Evolutionary conservation across 352 stramenopile species (phyloP).

Genomic region (Pythium graminicola): DNA sequence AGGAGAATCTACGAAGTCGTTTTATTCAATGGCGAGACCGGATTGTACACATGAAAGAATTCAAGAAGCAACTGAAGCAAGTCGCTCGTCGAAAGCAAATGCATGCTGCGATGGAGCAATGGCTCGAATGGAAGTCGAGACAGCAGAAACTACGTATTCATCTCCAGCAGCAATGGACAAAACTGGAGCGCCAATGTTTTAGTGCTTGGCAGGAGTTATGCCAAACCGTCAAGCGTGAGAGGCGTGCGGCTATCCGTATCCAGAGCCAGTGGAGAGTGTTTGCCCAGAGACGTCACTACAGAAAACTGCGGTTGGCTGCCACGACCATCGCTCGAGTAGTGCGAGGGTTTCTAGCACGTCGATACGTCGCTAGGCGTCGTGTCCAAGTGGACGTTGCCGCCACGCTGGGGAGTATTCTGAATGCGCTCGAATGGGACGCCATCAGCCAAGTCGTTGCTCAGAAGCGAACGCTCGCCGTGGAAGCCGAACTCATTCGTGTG

Average conservation of each 20-base stretch:
- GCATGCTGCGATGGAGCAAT: background rate
- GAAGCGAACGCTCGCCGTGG: background rate
- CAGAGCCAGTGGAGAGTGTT: constrained; percentile 12
- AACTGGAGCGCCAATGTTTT: constrained; percentile 6
- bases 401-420: constrained; percentile 4
- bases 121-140: constrained; percentile 13
- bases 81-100: constrained; percentile 15
- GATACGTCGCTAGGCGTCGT: background rate
- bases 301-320: background rate
- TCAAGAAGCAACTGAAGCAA: constrained; percentile 21
- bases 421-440: constrained; percentile 1
- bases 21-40: constrained; percentile 18
- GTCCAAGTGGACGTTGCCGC: background rate
- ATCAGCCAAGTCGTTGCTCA: background rate
- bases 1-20: constrained; percentile 13
- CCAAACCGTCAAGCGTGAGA: background rate
- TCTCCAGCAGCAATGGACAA: constrained; percentile 15
- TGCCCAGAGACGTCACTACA: background rate
- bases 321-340: background rate
- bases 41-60: constrained; percentile 3
- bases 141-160: constrained; percentile 11
- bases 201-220: constrained; percentile 1
- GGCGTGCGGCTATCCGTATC: background rate
- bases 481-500: background rate
- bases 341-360: constrained; percentile 5